Evolutionary conservation across 2,329 filamentous ascomycete genomes (phyloP), one percentile per base, ranked within the genome.

Genomic region (Ilyonectria sp.): DNA sequence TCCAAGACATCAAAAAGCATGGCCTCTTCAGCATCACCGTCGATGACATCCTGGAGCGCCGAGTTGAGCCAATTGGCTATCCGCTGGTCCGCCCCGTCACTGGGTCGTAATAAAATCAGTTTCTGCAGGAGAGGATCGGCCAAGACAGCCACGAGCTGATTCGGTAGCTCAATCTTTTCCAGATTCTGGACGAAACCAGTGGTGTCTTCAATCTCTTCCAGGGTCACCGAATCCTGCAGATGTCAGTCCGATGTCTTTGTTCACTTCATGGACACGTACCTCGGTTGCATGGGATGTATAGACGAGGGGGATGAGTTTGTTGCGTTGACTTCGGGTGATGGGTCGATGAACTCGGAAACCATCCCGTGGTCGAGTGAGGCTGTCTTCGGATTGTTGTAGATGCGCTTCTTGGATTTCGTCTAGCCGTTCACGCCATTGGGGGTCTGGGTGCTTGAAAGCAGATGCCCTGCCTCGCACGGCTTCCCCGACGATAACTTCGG

Each of bases 401-500:
- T 89, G 85, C 2, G 83, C 81, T 52, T 85, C 88, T 76, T 93
- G 93, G 43, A 97, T 90, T 57, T 88, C 85, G 54, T 88, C 87
- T 9, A 95, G 85, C 72, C 90, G 89, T 62, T 86, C 84, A 60
- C 90, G 87, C 94, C 94, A 97, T 81, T 92, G 88, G 4, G 84
- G 83, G 77, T 95, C 92, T n/a, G 93, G 93, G 76, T 93, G 91
- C 85, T 89, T 90, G 78, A 92, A 92, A 1, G 89, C 85, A 4
- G 88, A 87, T 1, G 89, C 89, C 66, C 87, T 86, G 43, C 89
- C 89, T 60, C 85, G 84, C 33, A 89, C 87, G 4, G 88, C 84
- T 70, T 92, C 91, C 23, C 92, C 93, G 15, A 95, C 87, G 66
- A 97, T 93, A 61, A 97, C 93, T 78, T 97, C 94, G 0, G 94